phyloP scores from a whole-genome alignment of 257 asterid genomes.

The Scutellaria barbata region DNA sequence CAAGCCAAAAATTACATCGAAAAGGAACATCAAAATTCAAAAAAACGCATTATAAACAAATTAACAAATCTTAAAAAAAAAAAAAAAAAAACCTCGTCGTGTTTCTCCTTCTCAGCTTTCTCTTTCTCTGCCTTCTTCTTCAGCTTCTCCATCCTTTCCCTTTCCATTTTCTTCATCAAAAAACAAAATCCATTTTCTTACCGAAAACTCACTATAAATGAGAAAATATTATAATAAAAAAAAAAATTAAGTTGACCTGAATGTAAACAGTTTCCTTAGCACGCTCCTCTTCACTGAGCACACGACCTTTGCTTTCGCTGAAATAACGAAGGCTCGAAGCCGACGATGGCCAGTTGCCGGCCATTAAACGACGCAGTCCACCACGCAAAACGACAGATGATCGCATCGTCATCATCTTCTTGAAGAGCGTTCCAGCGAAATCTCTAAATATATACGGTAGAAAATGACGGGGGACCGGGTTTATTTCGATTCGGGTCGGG shows the following conservation, averaged over 20 bases:
- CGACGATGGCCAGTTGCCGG: slow-evolving; percentile 32
- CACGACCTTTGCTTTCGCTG: slow-evolving; percentile 68
- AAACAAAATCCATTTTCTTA: not conserved
- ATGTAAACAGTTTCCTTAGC: slow-evolving; percentile 78
- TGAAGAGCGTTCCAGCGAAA: not conserved
- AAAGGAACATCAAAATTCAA: not conserved
- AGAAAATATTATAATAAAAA: slow-evolving; percentile 8
- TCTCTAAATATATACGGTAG: not conserved
- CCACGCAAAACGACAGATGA: slow-evolving; percentile 31
- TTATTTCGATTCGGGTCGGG: not conserved
- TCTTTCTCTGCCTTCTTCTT: slow-evolving; percentile 69
- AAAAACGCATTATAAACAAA: not conserved
- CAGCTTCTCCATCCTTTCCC: slow-evolving; percentile 78
- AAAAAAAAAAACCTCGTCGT: slow-evolving; percentile 50
- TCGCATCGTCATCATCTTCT: slow-evolving; percentile 36
- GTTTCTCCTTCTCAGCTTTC: slow-evolving; percentile 60
- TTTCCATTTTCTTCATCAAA: slow-evolving; percentile 74
- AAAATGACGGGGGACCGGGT: not conserved
- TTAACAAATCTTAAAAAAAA: not conserved
- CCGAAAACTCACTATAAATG: not conserved
- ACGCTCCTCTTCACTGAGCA: slow-evolving; percentile 85
- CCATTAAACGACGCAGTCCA: slow-evolving; percentile 41
- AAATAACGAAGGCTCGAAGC: slow-evolving; percentile 45
- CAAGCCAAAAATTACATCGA: not conserved
- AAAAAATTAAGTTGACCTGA: slow-evolving; percentile 54